Evolutionary conservation across 345 rosid genomes (phyloP).

Genomic region (Bretschneidera sinensis): DNA sequence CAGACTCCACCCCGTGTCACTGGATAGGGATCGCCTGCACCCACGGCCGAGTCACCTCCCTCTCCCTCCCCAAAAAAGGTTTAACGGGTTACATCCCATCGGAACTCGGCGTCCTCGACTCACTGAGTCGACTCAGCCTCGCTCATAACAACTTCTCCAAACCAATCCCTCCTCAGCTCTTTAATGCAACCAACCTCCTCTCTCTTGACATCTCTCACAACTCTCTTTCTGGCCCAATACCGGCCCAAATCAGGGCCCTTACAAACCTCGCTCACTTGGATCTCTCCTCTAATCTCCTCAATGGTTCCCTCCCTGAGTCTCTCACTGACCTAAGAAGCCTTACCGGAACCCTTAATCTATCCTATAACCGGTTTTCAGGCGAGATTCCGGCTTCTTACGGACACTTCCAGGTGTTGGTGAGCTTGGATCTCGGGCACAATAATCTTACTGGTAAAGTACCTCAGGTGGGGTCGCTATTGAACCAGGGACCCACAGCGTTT

Average conservation of each 20-base stretch:
- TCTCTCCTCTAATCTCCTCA: conserved; percentile 61
- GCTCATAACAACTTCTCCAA: conserved; percentile 63
- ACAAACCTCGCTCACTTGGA: conserved; percentile 56
- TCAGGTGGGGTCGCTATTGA: conserved; percentile 69
- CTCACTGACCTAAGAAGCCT: conserved; percentile 55
- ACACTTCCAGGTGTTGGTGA: conserved; percentile 59
- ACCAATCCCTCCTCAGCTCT: conserved; percentile 53
- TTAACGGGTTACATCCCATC: conserved; percentile 84
- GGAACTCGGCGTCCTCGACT: conserved; percentile 71
- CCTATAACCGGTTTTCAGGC: conserved; percentile 65
- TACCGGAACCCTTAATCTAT: conserved; percentile 69
- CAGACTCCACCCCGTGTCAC: conserved; percentile 73
- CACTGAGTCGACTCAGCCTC: conserved; percentile 54
- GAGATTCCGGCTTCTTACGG: conserved; percentile 73
- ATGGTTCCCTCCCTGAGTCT: conserved; percentile 68
- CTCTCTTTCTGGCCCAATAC: conserved; percentile 63
- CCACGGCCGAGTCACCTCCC: conserved; percentile 52
- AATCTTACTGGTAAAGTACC: conserved; percentile 87
- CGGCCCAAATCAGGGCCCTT: conserved; percentile 41
- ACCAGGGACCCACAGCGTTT: conserved; percentile 97
- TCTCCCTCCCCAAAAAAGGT: conserved; percentile 46
- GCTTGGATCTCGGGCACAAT: conserved; percentile 78
- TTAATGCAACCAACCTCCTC: conserved; percentile 45
- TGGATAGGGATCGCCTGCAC: conserved; percentile 73
- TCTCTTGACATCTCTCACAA: conserved; percentile 70